Conservation (phyloP, 2,329 filamentous ascomycete species). For the Phyllosticta ampelicida region DNA sequence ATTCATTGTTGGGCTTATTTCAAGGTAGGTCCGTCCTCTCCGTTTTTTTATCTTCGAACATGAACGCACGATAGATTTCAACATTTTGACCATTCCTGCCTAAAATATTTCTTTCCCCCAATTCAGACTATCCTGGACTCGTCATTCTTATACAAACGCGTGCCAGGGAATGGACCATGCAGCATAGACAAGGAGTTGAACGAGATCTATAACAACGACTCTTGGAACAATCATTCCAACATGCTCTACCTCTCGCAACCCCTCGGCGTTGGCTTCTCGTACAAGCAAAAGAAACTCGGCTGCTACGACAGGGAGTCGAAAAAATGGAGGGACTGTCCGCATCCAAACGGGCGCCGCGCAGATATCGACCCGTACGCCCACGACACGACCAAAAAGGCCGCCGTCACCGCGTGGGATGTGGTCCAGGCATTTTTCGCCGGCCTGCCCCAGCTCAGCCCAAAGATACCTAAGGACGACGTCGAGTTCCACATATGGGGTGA, state of each 20-base stretch:
- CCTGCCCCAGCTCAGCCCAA: constrained; percentile 30
- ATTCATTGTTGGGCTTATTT: constrained; percentile 27
- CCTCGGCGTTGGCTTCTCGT: constrained; percentile 31
- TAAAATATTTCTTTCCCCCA: constrained; percentile 15
- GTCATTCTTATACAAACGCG: constrained; percentile 15
- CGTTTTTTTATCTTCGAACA: constrained; percentile 36
- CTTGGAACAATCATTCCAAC: constrained; percentile 29
- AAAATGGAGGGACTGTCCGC: background rate
- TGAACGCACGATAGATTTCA: constrained; percentile 34
- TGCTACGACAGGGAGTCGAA: background rate
- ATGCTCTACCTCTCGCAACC: constrained; percentile 31
- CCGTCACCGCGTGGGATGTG: constrained; percentile 27
- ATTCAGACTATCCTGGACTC: background rate
- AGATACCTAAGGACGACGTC: constrained; percentile 38
- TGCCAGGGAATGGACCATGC: constrained; percentile 34
- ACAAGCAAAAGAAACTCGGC: constrained; percentile 16
- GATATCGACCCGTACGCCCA: background rate
- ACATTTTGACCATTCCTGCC: background rate
- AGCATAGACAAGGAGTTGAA: constrained; percentile 31
- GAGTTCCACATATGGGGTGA: constrained; percentile 45
- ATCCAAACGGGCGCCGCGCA: background rate
- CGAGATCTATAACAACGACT: constrained; percentile 27
- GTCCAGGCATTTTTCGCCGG: constrained; percentile 22
- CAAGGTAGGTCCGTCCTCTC: constrained; percentile 29
- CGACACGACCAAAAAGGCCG: constrained; percentile 25